These are phyloP conservation scores for Tolypocladium guangdongense DNA, from an alignment of 2,329 filamentous ascomycete species.

Conservation along the genomic window DNA sequence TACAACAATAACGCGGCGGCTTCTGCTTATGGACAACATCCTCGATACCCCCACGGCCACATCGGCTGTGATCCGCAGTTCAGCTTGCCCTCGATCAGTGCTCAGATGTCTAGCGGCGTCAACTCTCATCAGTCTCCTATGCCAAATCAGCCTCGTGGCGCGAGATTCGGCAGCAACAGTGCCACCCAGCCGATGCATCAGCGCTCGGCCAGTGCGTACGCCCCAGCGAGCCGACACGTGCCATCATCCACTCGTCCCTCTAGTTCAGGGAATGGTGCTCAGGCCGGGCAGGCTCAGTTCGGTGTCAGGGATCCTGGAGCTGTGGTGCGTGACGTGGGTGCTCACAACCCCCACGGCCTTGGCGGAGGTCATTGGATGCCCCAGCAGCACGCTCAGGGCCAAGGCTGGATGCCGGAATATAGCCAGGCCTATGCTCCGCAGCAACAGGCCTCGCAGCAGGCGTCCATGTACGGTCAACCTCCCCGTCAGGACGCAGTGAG, in stretches of 20 bases:
- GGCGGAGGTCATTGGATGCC: not conserved
- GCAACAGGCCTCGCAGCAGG: not conserved
- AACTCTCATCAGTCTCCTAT: not conserved
- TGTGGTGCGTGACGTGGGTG: slow-evolving; percentile 1
- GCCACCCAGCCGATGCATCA: slow-evolving; percentile 10
- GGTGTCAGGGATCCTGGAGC: not conserved
- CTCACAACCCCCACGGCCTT: not conserved
- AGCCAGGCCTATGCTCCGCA: not conserved
- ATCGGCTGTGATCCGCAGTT: slow-evolving; percentile 2
- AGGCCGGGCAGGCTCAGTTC: not conserved
- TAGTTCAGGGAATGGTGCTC: slow-evolving; percentile 8
- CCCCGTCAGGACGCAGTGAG: not conserved
- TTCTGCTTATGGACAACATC: not conserved
- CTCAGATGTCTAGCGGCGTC: slow-evolving; percentile 7
- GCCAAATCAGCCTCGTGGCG: not conserved
- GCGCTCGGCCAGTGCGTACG: slow-evolving; percentile 12
- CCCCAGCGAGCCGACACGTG: slow-evolving; percentile 5
- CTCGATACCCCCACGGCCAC: not conserved
- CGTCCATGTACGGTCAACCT: slow-evolving; percentile 1
- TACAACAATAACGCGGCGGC: not conserved
- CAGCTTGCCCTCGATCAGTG: slow-evolving; percentile 13
- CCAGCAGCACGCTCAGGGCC: not conserved
- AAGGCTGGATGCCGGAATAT: slow-evolving; percentile 1
- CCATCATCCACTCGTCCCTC: slow-evolving; percentile 6
- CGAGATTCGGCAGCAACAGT: not conserved